Base-by-base conservation (phyloP, 495 filamentous ascomycete genomes). In the Aspergillus olivimuriae region DNA sequence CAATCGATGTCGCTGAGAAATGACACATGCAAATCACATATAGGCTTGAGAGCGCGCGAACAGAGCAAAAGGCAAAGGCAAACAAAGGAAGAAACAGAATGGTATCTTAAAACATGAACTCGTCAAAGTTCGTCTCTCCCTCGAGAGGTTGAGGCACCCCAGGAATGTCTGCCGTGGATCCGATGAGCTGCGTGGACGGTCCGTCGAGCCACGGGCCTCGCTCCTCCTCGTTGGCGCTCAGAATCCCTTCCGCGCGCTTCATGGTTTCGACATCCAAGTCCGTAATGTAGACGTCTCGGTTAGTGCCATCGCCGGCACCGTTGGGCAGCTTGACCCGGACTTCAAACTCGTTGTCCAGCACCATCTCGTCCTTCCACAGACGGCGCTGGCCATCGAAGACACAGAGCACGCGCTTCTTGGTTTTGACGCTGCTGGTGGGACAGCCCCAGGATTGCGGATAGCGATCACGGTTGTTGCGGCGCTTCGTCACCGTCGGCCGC, bases 291-390 rank as follows among this genome's bases (percentile, higher is more conserved):
- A 72, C 68, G 22, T 78, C 68, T 18, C 73, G 70, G 57, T 61
- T 62, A 15, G 70, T 73, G 39, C 73, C 74, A 44, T 77, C 69
- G 4, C 77, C 75, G 32, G 80, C 81, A 48, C 80, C 81, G 47
- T 79, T 78, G 20, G 73, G 75, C 15, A 94, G 79, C 63, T 76
- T 80, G 58, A 95, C 66, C 52, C 89, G 88, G 39, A 97, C 89
- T 65, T 99, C 94, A 52, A 89, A 92, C 52, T 95, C 88, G 18
- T 84, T 86, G 54, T 88, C 86, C 31, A 99, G 82, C 89, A 95
- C 92, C 92, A 97, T 95, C 71, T 97, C 94, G 61, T 99, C 94
- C 70, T 96, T 96, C 76, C 85, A 91, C 46, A 99, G 74, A 6
- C 90, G 80, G 41, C 90, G 78, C 10, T 75, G 77, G 2, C 94